phyloP scores from a whole-genome alignment of 371 early-diverging fungal genomes.

The Rhizomucor pusillus region DNA sequence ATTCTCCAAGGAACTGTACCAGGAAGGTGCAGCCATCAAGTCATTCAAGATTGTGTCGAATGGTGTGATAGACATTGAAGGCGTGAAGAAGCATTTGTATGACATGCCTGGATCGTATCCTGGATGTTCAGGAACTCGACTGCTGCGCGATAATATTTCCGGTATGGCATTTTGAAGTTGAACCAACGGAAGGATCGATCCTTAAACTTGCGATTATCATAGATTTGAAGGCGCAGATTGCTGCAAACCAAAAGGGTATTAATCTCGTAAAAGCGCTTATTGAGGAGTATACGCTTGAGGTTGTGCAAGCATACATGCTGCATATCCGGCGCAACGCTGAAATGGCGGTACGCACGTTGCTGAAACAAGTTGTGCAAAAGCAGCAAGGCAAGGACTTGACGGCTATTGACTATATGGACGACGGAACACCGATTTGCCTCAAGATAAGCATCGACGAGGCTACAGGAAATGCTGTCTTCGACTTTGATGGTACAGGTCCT shows the following conservation, averaged over 20 bases:
- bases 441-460: constrained; percentile 68
- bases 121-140: constrained; percentile 86
- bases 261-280: constrained; percentile 78
- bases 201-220: not conserved
- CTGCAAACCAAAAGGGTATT: constrained; percentile 95
- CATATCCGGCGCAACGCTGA: constrained; percentile 87
- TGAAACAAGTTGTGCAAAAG: constrained; percentile 55
- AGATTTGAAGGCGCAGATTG: constrained; percentile 94
- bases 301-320: constrained; percentile 93
- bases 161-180: constrained; percentile 15
- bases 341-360: constrained; percentile 74
- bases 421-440: constrained; percentile 85
- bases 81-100: constrained; percentile 67
- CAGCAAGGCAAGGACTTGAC: constrained; percentile 49
- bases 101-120: constrained; percentile 84
- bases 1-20: constrained; percentile 82
- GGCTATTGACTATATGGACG: constrained; percentile 90
- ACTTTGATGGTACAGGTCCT: constrained; percentile 89
- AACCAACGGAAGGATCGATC: not conserved
- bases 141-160: constrained; percentile 84
- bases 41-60: constrained; percentile 84
- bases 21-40: constrained; percentile 93
- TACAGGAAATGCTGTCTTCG: constrained; percentile 82
- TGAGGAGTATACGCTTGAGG: constrained; percentile 78
- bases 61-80: constrained; percentile 79